Evolutionary conservation across 148 eudicot species (phyloP).

Genomic region (Cornus florida): DNA sequence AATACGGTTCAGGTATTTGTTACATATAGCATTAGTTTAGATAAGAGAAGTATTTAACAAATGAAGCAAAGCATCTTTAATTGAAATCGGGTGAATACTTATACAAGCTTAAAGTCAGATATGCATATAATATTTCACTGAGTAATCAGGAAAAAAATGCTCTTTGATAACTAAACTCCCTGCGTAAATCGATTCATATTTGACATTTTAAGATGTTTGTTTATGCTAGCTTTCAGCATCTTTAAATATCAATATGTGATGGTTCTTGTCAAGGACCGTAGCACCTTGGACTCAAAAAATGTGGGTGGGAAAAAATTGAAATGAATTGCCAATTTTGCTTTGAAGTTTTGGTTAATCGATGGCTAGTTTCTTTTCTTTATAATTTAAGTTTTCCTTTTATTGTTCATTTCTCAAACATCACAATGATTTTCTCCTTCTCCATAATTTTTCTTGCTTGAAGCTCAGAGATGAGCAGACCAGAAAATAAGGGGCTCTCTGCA

Average conservation of each 20-base stretch:
- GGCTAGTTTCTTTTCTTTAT: not conserved
- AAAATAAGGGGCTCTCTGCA: slow-evolving; percentile 78
- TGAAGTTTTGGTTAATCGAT: not conserved
- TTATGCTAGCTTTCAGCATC: not conserved
- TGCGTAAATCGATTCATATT: no score
- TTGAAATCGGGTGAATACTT: not conserved
- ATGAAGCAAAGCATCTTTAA: not conserved
- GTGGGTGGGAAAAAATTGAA: not conserved
- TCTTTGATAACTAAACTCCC: not conserved
- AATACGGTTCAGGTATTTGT: slow-evolving; percentile 78
- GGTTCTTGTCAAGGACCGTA: no score
- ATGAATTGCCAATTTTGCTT: not conserved
- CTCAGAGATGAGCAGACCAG: slow-evolving; percentile 95
- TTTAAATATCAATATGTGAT: no score
- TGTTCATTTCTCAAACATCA: slow-evolving; percentile 6
- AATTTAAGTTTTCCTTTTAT: not conserved
- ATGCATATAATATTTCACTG: not conserved
- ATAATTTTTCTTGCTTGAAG: slow-evolving; percentile 54
- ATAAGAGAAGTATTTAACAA: not conserved
- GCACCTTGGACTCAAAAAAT: not conserved
- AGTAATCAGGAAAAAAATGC: not conserved
- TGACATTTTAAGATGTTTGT: no score
- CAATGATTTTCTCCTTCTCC: not conserved
- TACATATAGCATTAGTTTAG: not conserved
- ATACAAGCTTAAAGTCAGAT: not conserved